Base-by-base conservation (phyloP, 164 flowering plant genomes). In the Euptelea pleiosperma region DNA sequence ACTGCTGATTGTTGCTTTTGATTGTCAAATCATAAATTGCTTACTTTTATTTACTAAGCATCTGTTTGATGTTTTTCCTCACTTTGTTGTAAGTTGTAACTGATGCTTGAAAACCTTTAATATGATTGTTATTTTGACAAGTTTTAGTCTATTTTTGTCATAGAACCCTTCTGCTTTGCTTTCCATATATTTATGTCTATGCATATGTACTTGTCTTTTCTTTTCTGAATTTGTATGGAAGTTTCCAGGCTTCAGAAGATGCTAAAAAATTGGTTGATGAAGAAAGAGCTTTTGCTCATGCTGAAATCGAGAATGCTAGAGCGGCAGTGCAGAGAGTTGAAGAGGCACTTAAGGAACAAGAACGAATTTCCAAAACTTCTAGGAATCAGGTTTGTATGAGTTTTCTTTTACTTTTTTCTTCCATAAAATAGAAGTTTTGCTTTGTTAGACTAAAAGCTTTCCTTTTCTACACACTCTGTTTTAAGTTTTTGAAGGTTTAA, bases 261-360 rank as follows among this genome's bases (percentile, higher is more conserved):
- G 96, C 96, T 46, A 87, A 82, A 64, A 84, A 70, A 59, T 74
- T 86, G 69, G 89, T 88, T 46, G 92, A 81, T 63, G 95, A 88
- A 70, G 99, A 91, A 86, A 85, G 94, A 68, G 80, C 95, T 56
- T 85, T 84, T 84, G 97, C 97, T 52, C 87, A 87, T 70, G 87
- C 84, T 65, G 99, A 94, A 82, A 94, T 94, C 69, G 96, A 90
- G 62, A 86, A 70, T 70, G 99, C 99, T 43, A 76, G 85, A 66
- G 95, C 83, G 57, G 95, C 94, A 58, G 97, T 94, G 54, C 91
- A 80, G 67, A 86, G 91, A 72, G 84, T 90, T 63, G 95, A 91
- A 70, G 90, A 85, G 61, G 88, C 97, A 62, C 79, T 86, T 58
- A 79, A 77, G 57, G 97, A 94, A 72, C 87, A 88, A 61, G 96